Conservation (phyloP, 1,284 basidiomycete genomes). For the Meira miltonrushii region DNA sequence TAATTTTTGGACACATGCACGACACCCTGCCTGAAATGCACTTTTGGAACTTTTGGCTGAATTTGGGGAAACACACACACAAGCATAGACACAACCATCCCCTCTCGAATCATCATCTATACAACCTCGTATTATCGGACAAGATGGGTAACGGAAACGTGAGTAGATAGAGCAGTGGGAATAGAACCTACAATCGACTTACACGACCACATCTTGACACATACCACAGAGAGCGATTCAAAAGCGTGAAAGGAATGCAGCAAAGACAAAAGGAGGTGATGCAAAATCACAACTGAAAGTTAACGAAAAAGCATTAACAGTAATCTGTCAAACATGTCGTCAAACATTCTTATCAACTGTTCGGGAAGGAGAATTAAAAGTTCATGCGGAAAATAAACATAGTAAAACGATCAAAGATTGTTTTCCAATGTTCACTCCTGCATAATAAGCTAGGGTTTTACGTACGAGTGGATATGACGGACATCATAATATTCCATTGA, state of each 20-base stretch:
- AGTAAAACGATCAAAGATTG: constrained; percentile 18
- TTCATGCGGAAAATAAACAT: constrained; percentile 38
- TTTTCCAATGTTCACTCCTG: constrained; percentile 16
- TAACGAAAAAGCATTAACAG: constrained; percentile 55
- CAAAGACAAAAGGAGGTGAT: constrained; percentile 26
- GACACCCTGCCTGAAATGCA: too few species aligned
- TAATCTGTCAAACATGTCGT: constrained; percentile 56
- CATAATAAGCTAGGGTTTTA: too few species aligned
- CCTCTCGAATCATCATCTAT: too few species aligned
- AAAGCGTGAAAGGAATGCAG: constrained; percentile 50
- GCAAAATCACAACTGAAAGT: constrained; percentile 48
- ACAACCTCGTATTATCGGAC: too few species aligned
- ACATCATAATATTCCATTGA: too few species aligned
- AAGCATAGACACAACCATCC: too few species aligned
- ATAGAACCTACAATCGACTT: too few species aligned
- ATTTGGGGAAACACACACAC: too few species aligned
- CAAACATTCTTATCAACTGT: constrained; percentile 57
- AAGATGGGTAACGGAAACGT: constrained; percentile 3
- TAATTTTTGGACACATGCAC: too few species aligned
- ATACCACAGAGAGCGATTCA: constrained; percentile 37
- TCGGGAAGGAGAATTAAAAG: constrained; percentile 52
- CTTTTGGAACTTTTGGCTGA: too few species aligned
- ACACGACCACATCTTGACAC: too few species aligned
- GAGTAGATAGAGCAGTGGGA: background rate
- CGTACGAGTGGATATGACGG: too few species aligned